phyloP scores from a whole-genome alignment of 306 rosid genomes.

The Prosopis cineraria region DNA sequence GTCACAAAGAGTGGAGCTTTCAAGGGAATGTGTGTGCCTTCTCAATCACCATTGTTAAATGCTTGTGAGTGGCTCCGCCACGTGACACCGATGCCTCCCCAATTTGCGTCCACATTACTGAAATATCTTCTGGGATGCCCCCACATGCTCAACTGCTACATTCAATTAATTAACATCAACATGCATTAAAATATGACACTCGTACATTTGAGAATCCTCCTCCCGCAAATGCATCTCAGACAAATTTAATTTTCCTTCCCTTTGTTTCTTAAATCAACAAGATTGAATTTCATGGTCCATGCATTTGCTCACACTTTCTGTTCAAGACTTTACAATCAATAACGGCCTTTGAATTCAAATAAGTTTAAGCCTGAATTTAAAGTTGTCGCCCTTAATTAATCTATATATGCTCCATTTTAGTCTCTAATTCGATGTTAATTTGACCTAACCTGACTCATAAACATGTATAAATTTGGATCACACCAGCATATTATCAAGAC shows the following conservation, averaged over 20 bases:
- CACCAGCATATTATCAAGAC: neutral
- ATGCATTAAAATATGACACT: slow-evolving; percentile 17
- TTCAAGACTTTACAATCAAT: neutral
- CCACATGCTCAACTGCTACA: slow-evolving; percentile 51
- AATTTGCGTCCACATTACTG: slow-evolving; percentile 39
- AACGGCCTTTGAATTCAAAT: neutral
- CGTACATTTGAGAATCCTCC: neutral
- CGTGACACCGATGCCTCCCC: slow-evolving; percentile 45
- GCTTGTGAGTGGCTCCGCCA: slow-evolving; percentile 35
- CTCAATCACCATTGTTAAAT: slow-evolving; percentile 15
- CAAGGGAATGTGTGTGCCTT: neutral
- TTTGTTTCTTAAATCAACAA: neutral
- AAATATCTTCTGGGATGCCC: slow-evolving; percentile 32
- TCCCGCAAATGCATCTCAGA: slow-evolving; percentile 12
- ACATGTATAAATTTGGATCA: neutral
- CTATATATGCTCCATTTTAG: neutral
- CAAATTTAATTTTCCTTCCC: slow-evolving; percentile 6
- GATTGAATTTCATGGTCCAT: slow-evolving; percentile 38
- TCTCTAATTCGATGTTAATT: neutral
- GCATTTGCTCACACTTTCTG: slow-evolving; percentile 44
- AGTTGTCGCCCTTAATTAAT: neutral
- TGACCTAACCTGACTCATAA: neutral
- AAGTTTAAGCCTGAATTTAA: neutral
- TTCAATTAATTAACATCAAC: slow-evolving; percentile 11
- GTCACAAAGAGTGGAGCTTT: neutral